Conservation (phyloP, 192 early-diverging fungal genomes). For the Coemansia furcata region DNA sequence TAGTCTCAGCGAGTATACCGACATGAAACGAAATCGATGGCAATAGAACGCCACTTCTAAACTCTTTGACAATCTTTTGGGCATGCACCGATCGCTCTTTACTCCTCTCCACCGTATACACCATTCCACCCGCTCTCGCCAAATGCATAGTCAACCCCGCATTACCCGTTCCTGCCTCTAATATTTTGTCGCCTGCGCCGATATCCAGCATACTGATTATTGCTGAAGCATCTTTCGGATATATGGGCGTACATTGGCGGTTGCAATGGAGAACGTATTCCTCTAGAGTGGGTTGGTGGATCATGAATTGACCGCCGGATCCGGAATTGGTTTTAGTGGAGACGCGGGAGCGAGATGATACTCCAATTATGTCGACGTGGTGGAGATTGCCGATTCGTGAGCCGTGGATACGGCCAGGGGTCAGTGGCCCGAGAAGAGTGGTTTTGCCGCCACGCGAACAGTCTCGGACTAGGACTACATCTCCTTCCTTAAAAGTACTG, state of each 20-base stretch:
- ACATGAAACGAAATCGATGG: constrained; percentile 47
- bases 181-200: constrained; percentile 53
- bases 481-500: constrained; percentile 22
- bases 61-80: constrained; percentile 46
- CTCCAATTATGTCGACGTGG: constrained; percentile 32
- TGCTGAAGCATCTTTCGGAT: constrained; percentile 61
- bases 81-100: constrained; percentile 51
- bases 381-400: constrained; percentile 18
- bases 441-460: constrained; percentile 16
- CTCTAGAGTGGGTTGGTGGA: constrained; percentile 38
- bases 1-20: constrained; percentile 26
- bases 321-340: not conserved
- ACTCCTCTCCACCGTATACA: constrained; percentile 59
- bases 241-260: constrained; percentile 56
- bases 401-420: not conserved
- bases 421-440: constrained; percentile 24
- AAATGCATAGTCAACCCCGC: constrained; percentile 62
- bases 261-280: constrained; percentile 27
- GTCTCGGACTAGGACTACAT: constrained; percentile 40
- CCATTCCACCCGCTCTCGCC: constrained; percentile 50
- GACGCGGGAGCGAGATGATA: constrained; percentile 16
- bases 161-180: constrained; percentile 72
- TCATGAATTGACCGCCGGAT: constrained; percentile 16
- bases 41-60: constrained; percentile 53
- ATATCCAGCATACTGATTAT: constrained; percentile 58